Evolutionary conservation across 1,284 basidiomycete species (phyloP), one percentile per base, ranked within the genome.

Genomic region (Cutaneotrichosporon cutaneum): DNA sequence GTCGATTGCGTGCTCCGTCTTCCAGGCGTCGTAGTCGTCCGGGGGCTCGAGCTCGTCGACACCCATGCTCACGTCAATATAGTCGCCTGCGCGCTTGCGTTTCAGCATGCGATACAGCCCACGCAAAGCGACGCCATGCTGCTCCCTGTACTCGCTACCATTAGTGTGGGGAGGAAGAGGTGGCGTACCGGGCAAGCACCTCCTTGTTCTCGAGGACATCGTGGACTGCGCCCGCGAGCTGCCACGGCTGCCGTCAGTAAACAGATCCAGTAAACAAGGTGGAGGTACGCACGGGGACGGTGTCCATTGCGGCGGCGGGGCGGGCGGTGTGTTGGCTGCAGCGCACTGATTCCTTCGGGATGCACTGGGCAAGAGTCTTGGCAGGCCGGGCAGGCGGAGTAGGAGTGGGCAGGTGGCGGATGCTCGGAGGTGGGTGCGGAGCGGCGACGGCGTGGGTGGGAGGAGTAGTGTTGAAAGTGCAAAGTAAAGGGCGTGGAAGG

Each of bases 41-140:
- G 56, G 63, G 0, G 62, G 54, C 14, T 61, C 61, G 26, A 70
- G 57, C 47, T 65, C 67, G 33, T 62, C 59, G 18, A 56, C 60
- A 10, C 36, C 59, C 13, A 59, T 44, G 7, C 56, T 55, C 16
- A 72, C 65, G 16, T 42, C 55, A 6, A 73, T 71, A 54, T 75
- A 74, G 18, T 63, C 67, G 11, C 55, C 47, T 3, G 44, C 62
- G 14, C 68, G 61, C 35, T 64, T 63, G 2, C 72, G 70, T 44
- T 69, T 62, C n/a, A 73, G 45, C 66, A 75, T 54, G 32, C 69
- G 57, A 53, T 72, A 73, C 27, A 75, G 63, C 27, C 66, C 61
- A 39, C 65, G 66, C 14, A 76, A 65, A 2, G 69, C 65, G 8
- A 60, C 61, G 30, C 71, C 71, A 62, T 77, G 74, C 45, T 64